Evolutionary conservation across 495 filamentous ascomycete species (phyloP).

Genomic region (Hypoxylon fuscum): DNA sequence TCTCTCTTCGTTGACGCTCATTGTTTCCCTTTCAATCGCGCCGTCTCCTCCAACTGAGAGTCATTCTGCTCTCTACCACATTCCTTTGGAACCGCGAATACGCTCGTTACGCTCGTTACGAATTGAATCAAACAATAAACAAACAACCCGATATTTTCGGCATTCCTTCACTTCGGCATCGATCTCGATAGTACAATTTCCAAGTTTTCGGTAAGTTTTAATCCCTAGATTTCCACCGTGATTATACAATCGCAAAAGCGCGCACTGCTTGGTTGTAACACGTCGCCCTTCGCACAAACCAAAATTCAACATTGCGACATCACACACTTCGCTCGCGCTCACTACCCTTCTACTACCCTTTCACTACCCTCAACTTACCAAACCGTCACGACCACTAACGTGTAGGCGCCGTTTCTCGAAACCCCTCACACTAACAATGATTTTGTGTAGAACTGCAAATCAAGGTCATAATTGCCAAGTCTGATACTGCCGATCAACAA

Average conservation of each 20-base stretch:
- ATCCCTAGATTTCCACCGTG: constrained; percentile 11
- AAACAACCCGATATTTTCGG: constrained; percentile 24
- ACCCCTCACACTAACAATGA: constrained; percentile 28
- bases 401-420: constrained; percentile 6
- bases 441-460: constrained; percentile 30
- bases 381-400: not conserved
- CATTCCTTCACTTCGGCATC: constrained; percentile 28
- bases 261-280: constrained; percentile 29
- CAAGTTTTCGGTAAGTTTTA: constrained; percentile 22
- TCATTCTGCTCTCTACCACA: constrained; percentile 63
- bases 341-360: not conserved
- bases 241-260: constrained; percentile 8
- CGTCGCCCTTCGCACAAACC: constrained; percentile 10
- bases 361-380: not conserved
- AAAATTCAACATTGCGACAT: constrained; percentile 16
- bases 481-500: constrained; percentile 30
- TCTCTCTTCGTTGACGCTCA: constrained; percentile 44
- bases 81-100: constrained; percentile 62
- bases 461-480: constrained; percentile 23
- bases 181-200: constrained; percentile 15
- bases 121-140: constrained; percentile 30
- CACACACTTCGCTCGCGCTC: constrained; percentile 6
- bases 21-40: constrained; percentile 52
- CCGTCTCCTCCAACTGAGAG: constrained; percentile 59
- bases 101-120: constrained; percentile 36